Base-by-base conservation (phyloP, 768 basidiomycete species). In the Hericium alpestre region DNA sequence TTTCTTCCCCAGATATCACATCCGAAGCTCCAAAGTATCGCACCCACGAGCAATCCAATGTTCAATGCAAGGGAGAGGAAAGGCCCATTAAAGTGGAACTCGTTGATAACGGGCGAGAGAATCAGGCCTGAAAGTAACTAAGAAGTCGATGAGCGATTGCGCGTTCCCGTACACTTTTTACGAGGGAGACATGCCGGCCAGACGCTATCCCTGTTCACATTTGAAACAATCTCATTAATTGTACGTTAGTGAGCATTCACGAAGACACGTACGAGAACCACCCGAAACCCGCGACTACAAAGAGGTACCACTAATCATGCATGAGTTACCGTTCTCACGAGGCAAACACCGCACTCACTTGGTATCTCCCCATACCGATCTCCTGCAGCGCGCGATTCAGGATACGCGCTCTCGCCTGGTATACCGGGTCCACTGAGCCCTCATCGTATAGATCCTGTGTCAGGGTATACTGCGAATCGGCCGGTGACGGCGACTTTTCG, bases 301-400 rank as follows among this genome's bases (percentile, higher is more conserved):
- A 87, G 38, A 88, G 65, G 57, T 72, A 70, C 73, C 81, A 84
- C 83, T 86, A 56, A 54, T 54, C 22, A 50, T 18, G 20, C 27
- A 37, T 59, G 12, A 53, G 20, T 1, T 22, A 38, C 23, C 15
- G 50, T 40, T 38, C 4, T 25, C 32, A 22, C 38, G 50, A 10
- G 22, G 49, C 20, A 23, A 38, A 55, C 32, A 32, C 6, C n/a
- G 8, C 32, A 59, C 67, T 58, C 59, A 78, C 79, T 69, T 84
- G 84, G 64, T 86, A 86, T 52, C 70, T 79, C n/a, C 84, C 83
- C 81, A 86, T 84, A 15, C 83, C 83, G 32, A 86, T 80, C 20
- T 84, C 78, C 64, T 84, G 82, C 10, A 86, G 69, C 0, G 83
- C 83, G 57, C 74, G 70, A 58, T 83, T 86, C 55, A 86, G 66